Evolutionary conservation across 2,329 filamentous ascomycete genomes (phyloP), one percentile per base, ranked within the genome.

Genomic region (Exophiala aquamarina): DNA sequence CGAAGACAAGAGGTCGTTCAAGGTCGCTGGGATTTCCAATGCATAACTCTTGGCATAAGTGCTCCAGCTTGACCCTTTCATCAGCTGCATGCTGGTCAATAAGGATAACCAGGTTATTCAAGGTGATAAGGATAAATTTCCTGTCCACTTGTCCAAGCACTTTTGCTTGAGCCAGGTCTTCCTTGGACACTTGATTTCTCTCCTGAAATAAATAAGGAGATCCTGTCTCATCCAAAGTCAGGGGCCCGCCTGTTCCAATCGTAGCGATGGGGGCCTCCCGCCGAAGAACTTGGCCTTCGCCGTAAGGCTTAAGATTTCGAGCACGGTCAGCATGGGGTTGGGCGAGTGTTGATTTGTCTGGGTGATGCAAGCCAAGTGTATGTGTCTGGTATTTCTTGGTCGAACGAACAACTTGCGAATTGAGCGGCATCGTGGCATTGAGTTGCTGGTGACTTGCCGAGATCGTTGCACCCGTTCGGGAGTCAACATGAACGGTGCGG

Each of bases 71-170:
- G 53, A 87, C 83, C 36, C 93, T 79, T 70, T 98, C 93, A 63
- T 96, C 92, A 3, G 91, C 93, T 1, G 93, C 93, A 63, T 98
- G 93, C 61, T 98, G 93, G 61, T 98, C 93, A 4, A 96, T 77
- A 31, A 96, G 73, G 1, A 95, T 76, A 3, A 97, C 70, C 35
- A 42, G 6, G 34, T 88, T 69, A 52, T 80, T 85, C 17, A 83
- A 73, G 1, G 44, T 23, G 4, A 47, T 45, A 19, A 98, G 69
- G 13, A 98, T 86, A 62, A 95, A 98, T 64, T 98, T 98, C 11
- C 73, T 76, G 63, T 97, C 92, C 1, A 98, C 85, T 61, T 98
- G 93, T 0, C 83, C 77, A 33, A 98, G 77, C 0, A 95, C 73
- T 39, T 78, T 69, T 0, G 87, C 87, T 6, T 68, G 62, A 2